phyloP scores from a whole-genome alignment of 192 early-diverging fungal species.

The Dimargaris xerosporica region DNA sequence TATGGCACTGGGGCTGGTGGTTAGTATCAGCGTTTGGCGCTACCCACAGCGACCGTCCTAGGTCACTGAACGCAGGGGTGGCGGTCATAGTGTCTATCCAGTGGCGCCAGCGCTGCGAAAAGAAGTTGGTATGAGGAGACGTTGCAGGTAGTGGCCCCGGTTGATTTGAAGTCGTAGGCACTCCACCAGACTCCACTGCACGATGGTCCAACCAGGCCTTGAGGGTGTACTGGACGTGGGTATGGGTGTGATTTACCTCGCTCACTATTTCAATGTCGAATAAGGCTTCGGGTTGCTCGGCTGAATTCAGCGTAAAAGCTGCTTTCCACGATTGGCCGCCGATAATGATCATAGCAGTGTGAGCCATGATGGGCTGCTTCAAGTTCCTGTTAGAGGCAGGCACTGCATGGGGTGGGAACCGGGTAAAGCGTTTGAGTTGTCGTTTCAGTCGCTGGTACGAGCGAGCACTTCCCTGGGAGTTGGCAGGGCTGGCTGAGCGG shows the following conservation, averaged over 20 bases:
- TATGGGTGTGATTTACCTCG: background rate
- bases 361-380: background rate
- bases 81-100: no score
- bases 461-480: background rate
- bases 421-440: background rate
- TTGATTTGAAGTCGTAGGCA: no score
- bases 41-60: no score
- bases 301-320: background rate
- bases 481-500: background rate
- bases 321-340: conserved; percentile 5
- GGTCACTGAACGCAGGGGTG: no score
- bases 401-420: background rate
- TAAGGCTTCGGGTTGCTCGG: background rate
- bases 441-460: background rate
- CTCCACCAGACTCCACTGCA: no score
- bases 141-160: no score
- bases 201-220: no score
- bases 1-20: no score
- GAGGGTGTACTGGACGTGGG: background rate
- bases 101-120: no score
- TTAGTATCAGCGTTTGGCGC: no score
- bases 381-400: background rate
- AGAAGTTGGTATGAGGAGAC: no score
- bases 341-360: conserved; percentile 5
- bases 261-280: conserved; percentile 7